Base-by-base conservation (phyloP, 768 basidiomycete species). In the Tubosaeta sp. region DNA sequence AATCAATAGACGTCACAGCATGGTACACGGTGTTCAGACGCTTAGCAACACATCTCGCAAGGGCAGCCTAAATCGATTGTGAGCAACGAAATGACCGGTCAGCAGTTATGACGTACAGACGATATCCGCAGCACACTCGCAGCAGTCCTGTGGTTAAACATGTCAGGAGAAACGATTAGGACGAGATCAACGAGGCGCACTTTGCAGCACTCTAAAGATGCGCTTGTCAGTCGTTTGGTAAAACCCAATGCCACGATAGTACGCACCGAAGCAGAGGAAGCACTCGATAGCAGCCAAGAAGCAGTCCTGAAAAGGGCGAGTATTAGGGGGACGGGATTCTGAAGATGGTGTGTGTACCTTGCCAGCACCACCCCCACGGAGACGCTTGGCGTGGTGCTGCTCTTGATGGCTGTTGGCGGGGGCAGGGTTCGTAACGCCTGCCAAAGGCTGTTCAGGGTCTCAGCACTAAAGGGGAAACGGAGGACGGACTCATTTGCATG, bases 31-130 rank as follows among this genome's bases (percentile, higher is more conserved):
- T 29, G 12, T 18, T 32, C n/a, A 12, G 4, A 6, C 36, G 49
- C 41, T 72, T 73, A 84, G 65, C 84, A 87, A 65, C 80, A 82
- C 79, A 87, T 80, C 71, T 88, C 86, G 73, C 86, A 88, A 9
- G 86, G 86, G 75, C 85, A 88, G 69, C 86, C 86, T 87, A 55
- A 0, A 6, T 9, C 40, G 21, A 25, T 14, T 8, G 8, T 56
- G 39, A 64, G 54, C 3, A 45, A 16, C 10, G 10, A 18, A 49
- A 45, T 30, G n/a, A 29, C 1, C 4, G 12, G 38, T 18, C 5
- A 22, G 18, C 46, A 7, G 42, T 16, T n/a, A 13, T 9, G 25
- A 61, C 86, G 64, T 62, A 87, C 86, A 89, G 39, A 88, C 56
- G 58, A 88, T 87, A 59, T 87, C 86, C 16, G 72, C 86, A 48